These are phyloP conservation scores for Trichophyton verrucosum DNA, from an alignment of 2,329 filamentous ascomycete genomes.

Conservation along the genomic window DNA sequence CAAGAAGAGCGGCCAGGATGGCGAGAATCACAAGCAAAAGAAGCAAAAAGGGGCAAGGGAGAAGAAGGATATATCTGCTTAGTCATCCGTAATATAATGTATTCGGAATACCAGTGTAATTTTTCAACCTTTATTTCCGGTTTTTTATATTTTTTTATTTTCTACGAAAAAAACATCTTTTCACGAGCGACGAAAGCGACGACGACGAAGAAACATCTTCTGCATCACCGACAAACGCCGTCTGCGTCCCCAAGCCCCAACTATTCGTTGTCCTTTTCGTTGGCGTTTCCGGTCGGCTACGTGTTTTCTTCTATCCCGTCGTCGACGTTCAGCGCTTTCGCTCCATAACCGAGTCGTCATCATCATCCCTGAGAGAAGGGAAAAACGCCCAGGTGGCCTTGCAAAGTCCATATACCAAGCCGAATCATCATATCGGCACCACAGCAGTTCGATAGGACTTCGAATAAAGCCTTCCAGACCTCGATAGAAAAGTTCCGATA, in stretches of 20 bases:
- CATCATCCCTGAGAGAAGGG: not conserved
- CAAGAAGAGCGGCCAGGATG: constrained; percentile 9
- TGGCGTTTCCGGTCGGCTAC: not conserved
- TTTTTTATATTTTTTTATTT: not conserved
- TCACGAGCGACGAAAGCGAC: not conserved
- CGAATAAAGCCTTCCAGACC: not conserved
- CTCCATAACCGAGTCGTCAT: not conserved
- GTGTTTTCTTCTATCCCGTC: not conserved
- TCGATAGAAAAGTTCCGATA: not conserved
- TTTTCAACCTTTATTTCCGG: not conserved
- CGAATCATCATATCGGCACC: not conserved
- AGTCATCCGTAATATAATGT: constrained; percentile 1
- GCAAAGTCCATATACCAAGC: not conserved
- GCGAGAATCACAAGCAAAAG: constrained; percentile 13
- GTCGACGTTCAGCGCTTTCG: not conserved
- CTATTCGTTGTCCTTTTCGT: not conserved
- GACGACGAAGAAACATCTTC: not conserved
- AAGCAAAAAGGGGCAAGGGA: not conserved
- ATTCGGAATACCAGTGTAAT: constrained; percentile 3
- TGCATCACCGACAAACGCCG: too few species aligned
- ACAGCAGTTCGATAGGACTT: not conserved
- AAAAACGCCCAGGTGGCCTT: not conserved
- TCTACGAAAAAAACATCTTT: not conserved
- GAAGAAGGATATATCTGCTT: not conserved
- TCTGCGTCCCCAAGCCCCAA: too few species aligned